phyloP scores from a whole-genome alignment of 2,329 filamentous ascomycete species.

The Diaporthe sp. region DNA sequence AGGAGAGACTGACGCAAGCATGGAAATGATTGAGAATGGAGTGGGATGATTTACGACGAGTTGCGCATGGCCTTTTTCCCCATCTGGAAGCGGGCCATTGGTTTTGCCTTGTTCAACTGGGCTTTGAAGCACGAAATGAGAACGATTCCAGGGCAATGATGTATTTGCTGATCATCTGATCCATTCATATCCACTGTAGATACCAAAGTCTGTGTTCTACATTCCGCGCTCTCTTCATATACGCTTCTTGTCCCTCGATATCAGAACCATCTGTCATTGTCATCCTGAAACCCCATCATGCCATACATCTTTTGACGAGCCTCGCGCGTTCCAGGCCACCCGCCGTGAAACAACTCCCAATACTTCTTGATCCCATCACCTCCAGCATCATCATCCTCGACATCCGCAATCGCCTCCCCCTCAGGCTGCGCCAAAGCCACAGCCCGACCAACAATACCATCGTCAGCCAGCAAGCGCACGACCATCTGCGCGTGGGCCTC shows the following conservation, averaged over 20 bases:
- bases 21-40: not conserved
- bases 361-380: slow-evolving; percentile 1
- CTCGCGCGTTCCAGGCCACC: not conserved
- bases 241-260: not conserved
- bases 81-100: too few species aligned
- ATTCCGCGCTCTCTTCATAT: not conserved
- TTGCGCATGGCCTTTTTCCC: not conserved
- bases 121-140: too few species aligned
- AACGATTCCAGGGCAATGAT: too few species aligned
- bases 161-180: too few species aligned
- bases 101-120: too few species aligned
- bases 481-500: not conserved
- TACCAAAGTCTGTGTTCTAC: too few species aligned
- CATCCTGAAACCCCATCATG: not conserved
- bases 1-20: too few species aligned
- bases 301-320: not conserved
- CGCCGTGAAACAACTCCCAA: not conserved
- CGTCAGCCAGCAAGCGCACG: not conserved
- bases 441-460: not conserved
- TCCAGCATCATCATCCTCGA: not conserved
- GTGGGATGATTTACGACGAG: not conserved
- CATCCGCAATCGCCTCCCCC: not conserved
- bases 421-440: slow-evolving; percentile 3
- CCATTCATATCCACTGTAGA: too few species aligned
- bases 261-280: not conserved